Evolutionary conservation across 768 basidiomycete genomes (phyloP).

Genomic region (Psilocybe cubensis): DNA sequence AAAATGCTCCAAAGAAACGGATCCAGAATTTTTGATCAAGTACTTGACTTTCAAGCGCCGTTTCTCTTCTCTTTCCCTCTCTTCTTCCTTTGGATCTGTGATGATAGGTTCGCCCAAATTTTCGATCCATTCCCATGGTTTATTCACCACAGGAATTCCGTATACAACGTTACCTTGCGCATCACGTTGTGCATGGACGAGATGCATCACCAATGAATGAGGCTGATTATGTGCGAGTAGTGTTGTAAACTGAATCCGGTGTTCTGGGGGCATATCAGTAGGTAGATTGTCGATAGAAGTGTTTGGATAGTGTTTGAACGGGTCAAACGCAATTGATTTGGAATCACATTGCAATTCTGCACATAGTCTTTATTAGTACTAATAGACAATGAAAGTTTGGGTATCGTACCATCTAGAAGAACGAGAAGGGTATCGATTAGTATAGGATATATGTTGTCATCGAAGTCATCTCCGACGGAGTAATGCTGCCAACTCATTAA

Average conservation of each 20-base stretch:
- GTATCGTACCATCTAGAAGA: slow-evolving; percentile 66
- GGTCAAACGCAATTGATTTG: slow-evolving; percentile 59
- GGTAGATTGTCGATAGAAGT: slow-evolving; percentile 55
- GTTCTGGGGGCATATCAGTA: slow-evolving; percentile 56
- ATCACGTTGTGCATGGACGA: slow-evolving; percentile 64
- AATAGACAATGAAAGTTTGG: neutral
- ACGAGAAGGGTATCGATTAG: slow-evolving; percentile 77
- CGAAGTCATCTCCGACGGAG: slow-evolving; percentile 53
- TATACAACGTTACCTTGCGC: slow-evolving; percentile 50
- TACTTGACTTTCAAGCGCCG: slow-evolving; percentile 37
- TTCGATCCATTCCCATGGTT: slow-evolving; percentile 90
- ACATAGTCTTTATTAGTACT: slow-evolving; percentile 1
- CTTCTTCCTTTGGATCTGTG: slow-evolving; percentile 46
- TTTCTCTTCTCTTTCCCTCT: slow-evolving; percentile 43
- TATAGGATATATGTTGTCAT: slow-evolving; percentile 63
- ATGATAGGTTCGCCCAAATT: slow-evolving; percentile 63
- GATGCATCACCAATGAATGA: slow-evolving; percentile 53
- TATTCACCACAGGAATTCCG: slow-evolving; percentile 62
- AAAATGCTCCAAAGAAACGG: slow-evolving; percentile 75
- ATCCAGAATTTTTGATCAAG: slow-evolving; percentile 65
- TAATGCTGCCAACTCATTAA: slow-evolving; percentile 45
- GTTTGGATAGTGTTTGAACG: slow-evolving; percentile 66
- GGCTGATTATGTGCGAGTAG: slow-evolving; percentile 61
- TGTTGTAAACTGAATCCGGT: slow-evolving; percentile 57
- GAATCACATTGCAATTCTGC: slow-evolving; percentile 66